Base-by-base conservation (phyloP, 2,329 filamentous ascomycete species). In the Paradendryphiella salina region DNA sequence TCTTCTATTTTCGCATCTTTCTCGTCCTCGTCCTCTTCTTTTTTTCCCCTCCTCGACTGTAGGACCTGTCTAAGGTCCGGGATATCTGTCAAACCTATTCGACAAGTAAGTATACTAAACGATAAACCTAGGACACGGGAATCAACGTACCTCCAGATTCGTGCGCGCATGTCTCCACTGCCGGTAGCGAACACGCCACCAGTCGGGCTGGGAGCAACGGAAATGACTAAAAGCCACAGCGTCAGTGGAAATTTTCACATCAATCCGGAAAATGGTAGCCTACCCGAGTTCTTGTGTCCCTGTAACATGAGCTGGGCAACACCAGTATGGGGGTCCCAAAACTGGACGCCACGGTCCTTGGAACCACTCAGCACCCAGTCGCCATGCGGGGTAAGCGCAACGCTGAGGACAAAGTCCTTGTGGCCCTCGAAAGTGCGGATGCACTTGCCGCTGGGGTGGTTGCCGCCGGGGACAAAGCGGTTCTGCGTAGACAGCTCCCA, bases 241-340 rank as follows among this genome's bases (percentile, higher is more conserved):
- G 44, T 69, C 59, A 69, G 64, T 39, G 43, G 21, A 8, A n/a
- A 8, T 13, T 3, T 1, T 5, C 4, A 17, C 11, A 17, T 18
- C 13, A 18, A 4, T 26, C 10, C 7, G 4, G n/a, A 13, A 10
- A 35, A 14, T 26, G 7, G 15, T 23, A 20, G 75, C 80, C 66
- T 73, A 85, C 84, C 83, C 9, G 90, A 96, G 76, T 97, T 97
- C 82, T 97, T 97, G 74, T 99, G 94, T 20, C 94, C 94, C 75
- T 97, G 94, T 56, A 99, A 83, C 94, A 97, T 97, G 72, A 99
- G 87, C 76, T 97, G 93, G 1, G 93, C 95, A 61, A 89, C 87
- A 29, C 93, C 94, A 15, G 91, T 96, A 65, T 87, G 84, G 15
- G 94, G 93, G 70, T 99, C 93, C 94, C 94, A 99, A 80, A 99